Base-by-base conservation (phyloP, 306 rosid species). In the Acmispon strigosus region DNA sequence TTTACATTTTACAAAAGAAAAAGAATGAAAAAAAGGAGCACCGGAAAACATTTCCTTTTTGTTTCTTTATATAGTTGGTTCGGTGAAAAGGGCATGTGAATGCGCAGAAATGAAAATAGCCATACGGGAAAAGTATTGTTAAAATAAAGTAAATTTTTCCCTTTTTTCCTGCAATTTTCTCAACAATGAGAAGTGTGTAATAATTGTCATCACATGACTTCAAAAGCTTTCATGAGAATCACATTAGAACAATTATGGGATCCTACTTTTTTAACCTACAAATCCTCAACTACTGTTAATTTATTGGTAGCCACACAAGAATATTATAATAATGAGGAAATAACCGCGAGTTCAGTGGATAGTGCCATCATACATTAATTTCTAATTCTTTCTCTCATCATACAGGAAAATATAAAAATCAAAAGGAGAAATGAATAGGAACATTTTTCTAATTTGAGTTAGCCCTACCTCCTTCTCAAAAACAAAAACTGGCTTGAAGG, bases 131-230 rank as follows among this genome's bases (percentile, higher is more conserved):
- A 72, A 84, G 78, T 7, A 77, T 61, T 76, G 81, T 79, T 81
- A 76, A 79, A 84, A 57, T 49, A 79, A 77, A 80, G 64, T 36
- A 17, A 68, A 75, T 45, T 0, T 4, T 14, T 55, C 51, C 62
- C 81, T 67, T 71, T 37, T 22, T 69, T 16, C 59, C 79, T 74
- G 79, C 82, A 66, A 19, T 69, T 68, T 82, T 78, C 64, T 70
- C 84, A 80, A 81, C 84, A 87, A 82, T 86, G 84, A 80, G 84
- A 63, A 73, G 72, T 84, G 69, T 84, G 88, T 87, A 86, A 90
- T 94, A 77, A 94, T 94, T 87, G 86, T 83, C 74, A 77, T 89
- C 97, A 90, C 98, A 94, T 94, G 98, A 87, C 75, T 80, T 80
- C 83, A 83, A 62, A 74, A 83, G 43, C 84, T 80, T 78, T 94